These are phyloP conservation scores for Podaxis sp. DNA, from an alignment of 768 basidiomycete genomes.

Conservation along the genomic window DNA sequence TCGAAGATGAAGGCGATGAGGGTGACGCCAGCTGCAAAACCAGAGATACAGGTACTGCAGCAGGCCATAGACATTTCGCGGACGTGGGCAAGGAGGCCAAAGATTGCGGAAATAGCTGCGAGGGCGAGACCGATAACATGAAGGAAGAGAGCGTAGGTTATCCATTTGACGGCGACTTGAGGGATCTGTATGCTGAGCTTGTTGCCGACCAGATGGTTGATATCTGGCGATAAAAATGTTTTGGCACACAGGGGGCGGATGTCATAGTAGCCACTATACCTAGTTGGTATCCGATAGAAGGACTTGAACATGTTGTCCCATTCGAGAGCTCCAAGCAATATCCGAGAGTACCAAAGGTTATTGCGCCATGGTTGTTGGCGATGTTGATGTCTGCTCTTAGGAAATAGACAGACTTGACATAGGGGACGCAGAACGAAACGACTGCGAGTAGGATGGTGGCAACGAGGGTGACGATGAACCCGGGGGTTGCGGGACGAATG, in stretches of 20 bases:
- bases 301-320: constrained; percentile 68
- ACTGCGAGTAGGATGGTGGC: constrained; percentile 78
- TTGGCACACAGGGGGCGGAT: constrained; percentile 9
- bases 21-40: constrained; percentile 74
- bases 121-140: constrained; percentile 84
- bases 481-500: constrained; percentile 86
- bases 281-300: constrained; percentile 83
- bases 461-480: constrained; percentile 76
- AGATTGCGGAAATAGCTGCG: constrained; percentile 65
- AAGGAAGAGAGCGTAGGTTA: constrained; percentile 90
- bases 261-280: constrained; percentile 35
- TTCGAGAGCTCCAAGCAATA: constrained; percentile 67
- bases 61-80: constrained; percentile 84
- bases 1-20: constrained; percentile 93
- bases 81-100: constrained; percentile 86
- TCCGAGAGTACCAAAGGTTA: constrained; percentile 87
- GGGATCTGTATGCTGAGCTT: constrained; percentile 67
- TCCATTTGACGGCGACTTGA: constrained; percentile 83
- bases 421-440: constrained; percentile 88
- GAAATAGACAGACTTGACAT: constrained; percentile 86
- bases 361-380: constrained; percentile 42
- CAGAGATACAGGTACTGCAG: constrained; percentile 75
- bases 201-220: constrained; percentile 77
- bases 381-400: constrained; percentile 65
- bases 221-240: constrained; percentile 43